These are phyloP conservation scores for Astragalus membranaceus DNA, from an alignment of 306 rosid species.

Conservation along the genomic window DNA sequence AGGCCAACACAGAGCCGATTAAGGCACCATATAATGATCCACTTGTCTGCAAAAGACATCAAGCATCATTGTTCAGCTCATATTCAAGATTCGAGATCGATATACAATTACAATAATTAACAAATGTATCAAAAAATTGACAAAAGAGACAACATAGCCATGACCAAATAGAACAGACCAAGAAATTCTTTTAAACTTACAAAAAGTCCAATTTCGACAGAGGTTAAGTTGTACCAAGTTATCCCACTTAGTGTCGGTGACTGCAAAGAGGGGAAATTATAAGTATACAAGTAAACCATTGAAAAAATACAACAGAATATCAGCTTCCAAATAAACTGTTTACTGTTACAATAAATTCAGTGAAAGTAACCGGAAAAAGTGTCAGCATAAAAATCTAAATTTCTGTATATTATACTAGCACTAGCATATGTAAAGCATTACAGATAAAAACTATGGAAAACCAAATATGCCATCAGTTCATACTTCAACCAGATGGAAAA, in stretches of 20 bases:
- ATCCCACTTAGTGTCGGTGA: conserved; percentile 71
- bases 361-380: background rate
- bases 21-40: conserved; percentile 96
- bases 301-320: background rate
- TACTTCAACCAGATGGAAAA: background rate
- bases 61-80: background rate
- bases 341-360: background rate
- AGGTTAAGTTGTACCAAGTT: conserved; percentile 76
- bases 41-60: conserved; percentile 71
- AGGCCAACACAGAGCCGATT: conserved; percentile 86
- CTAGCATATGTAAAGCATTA: background rate
- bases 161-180: background rate
- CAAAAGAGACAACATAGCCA: background rate
- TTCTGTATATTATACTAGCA: background rate
- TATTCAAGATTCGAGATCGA: conserved; percentile 20
- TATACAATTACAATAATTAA: conserved; percentile 3
- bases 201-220: conserved; percentile 77
- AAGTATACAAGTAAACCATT: conserved; percentile 4
- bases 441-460: background rate
- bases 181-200: conserved; percentile 47
- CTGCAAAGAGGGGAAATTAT: conserved; percentile 43
- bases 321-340: conserved; percentile 1
- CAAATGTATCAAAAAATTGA: background rate
- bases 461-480: background rate
- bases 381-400: background rate